phyloP scores from a whole-genome alignment of 495 filamentous ascomycete genomes.

The Parathielavia appendiculata region DNA sequence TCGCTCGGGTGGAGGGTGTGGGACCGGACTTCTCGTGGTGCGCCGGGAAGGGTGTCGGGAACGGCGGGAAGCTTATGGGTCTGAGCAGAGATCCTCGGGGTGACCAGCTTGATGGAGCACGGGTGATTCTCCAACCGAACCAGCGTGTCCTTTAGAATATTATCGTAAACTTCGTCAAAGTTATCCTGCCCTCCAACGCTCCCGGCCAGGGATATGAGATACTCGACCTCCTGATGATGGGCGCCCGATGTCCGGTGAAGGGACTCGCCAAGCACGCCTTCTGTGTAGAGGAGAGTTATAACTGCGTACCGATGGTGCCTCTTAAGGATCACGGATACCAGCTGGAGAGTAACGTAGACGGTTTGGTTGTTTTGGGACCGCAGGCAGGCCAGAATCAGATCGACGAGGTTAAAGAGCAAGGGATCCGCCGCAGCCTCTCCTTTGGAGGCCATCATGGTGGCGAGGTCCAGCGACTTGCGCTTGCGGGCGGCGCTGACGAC shows the following conservation, averaged over 20 bases:
- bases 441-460: slow-evolving; percentile 68
- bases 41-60: slow-evolving; percentile 48
- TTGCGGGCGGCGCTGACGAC: slow-evolving; percentile 62
- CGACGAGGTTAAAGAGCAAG: slow-evolving; percentile 84
- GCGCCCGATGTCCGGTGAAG: slow-evolving; percentile 67
- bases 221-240: slow-evolving; percentile 72
- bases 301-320: slow-evolving; percentile 82
- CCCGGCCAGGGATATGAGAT: slow-evolving; percentile 65
- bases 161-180: slow-evolving; percentile 74
- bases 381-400: slow-evolving; percentile 83
- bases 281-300: slow-evolving; percentile 64
- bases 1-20: slow-evolving; percentile 67
- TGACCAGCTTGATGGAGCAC: slow-evolving; percentile 59
- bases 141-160: slow-evolving; percentile 74
- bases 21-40: slow-evolving; percentile 50
- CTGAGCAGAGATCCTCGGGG: slow-evolving; percentile 47
- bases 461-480: slow-evolving; percentile 79
- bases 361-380: slow-evolving; percentile 81
- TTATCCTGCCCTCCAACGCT: slow-evolving; percentile 65
- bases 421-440: slow-evolving; percentile 69
- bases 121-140: slow-evolving; percentile 73
- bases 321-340: slow-evolving; percentile 76
- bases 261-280: slow-evolving; percentile 46
- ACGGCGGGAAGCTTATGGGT: slow-evolving; percentile 47
- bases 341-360: slow-evolving; percentile 76